Conservation (phyloP, 768 basidiomycete species). For the Thelephora ganbajun region DNA sequence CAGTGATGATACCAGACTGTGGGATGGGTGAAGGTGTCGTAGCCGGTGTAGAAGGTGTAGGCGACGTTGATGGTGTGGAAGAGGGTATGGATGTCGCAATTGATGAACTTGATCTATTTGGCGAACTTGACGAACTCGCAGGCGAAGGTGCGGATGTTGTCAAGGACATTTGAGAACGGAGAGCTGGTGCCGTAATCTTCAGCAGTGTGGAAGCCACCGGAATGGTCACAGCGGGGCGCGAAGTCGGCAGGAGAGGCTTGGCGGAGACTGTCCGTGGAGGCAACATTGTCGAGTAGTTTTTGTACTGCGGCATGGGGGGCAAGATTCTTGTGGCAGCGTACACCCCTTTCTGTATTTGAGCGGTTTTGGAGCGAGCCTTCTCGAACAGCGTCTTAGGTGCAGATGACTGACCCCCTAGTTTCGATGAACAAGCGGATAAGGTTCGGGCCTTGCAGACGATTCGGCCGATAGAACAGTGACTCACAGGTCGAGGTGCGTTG, state of each 20-base stretch:
- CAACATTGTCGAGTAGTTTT: slow-evolving; percentile 22
- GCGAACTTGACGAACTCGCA: too few relatives aligned
- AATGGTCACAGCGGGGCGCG: neutral
- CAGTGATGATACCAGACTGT: too few relatives aligned
- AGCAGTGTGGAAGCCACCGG: too few relatives aligned
- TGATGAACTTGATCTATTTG: too few relatives aligned
- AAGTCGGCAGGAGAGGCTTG: slow-evolving; percentile 15
- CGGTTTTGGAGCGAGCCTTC: slow-evolving; percentile 61
- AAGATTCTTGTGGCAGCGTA: slow-evolving; percentile 33
- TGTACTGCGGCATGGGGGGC: slow-evolving; percentile 37
- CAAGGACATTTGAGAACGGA: too few relatives aligned
- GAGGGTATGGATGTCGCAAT: too few relatives aligned
- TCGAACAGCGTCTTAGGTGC: slow-evolving; percentile 62
- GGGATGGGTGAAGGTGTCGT: too few relatives aligned
- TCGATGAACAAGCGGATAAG: slow-evolving; percentile 6
- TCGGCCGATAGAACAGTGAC: slow-evolving; percentile 12
- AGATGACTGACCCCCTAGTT: slow-evolving; percentile 23
- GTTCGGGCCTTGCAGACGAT: neutral
- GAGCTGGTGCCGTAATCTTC: too few relatives aligned
- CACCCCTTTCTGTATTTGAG: slow-evolving; percentile 48
- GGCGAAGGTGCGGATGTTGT: too few relatives aligned
- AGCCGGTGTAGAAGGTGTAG: too few relatives aligned
- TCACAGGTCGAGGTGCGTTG: slow-evolving; percentile 42
- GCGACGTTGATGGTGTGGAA: too few relatives aligned
- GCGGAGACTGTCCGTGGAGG: slow-evolving; percentile 3